phyloP scores from a whole-genome alignment of 2,329 filamentous ascomycete species.

The Neoscytalidium dimidiatum region DNA sequence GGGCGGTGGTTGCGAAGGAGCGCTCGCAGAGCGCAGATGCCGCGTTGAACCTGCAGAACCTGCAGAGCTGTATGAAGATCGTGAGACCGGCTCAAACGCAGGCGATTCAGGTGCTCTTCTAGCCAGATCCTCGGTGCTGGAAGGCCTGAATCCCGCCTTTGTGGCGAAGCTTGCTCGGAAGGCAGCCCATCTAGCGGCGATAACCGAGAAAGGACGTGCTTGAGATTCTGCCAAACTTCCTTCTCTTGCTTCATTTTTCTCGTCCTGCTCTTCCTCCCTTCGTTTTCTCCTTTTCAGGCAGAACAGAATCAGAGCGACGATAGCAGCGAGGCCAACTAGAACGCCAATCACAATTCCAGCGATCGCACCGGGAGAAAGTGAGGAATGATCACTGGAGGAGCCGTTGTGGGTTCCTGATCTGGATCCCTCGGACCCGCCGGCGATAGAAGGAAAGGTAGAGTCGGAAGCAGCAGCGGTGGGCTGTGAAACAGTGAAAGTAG shows the following conservation, averaged over 20 bases:
- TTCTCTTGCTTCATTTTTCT: neutral
- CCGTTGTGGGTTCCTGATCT: neutral
- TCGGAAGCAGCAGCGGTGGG: neutral
- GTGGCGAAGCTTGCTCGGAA: neutral
- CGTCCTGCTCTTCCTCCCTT: neutral
- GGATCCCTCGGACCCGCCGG: neutral
- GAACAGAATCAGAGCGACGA: conserved; percentile 1
- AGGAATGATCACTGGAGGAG: neutral
- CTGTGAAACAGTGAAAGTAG: conserved; percentile 5
- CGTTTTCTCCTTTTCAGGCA: neutral
- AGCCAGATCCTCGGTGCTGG: neutral
- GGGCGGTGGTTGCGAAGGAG: neutral
- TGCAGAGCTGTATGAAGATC: neutral
- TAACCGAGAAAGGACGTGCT: neutral
- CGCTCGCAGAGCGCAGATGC: conserved; percentile 15
- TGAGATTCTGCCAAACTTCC: neutral
- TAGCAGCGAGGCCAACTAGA: neutral
- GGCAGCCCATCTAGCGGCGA: neutral
- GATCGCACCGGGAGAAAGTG: conserved; percentile 8
- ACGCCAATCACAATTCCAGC: conserved; percentile 9
- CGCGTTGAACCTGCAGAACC: conserved; percentile 1
- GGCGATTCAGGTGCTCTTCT: conserved; percentile 3
- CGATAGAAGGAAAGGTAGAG: neutral
- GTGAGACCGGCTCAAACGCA: conserved; percentile 2
- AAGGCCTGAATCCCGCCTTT: neutral